Conservation (phyloP, 345 rosid genomes). For the Erodium maritimum region DNA sequence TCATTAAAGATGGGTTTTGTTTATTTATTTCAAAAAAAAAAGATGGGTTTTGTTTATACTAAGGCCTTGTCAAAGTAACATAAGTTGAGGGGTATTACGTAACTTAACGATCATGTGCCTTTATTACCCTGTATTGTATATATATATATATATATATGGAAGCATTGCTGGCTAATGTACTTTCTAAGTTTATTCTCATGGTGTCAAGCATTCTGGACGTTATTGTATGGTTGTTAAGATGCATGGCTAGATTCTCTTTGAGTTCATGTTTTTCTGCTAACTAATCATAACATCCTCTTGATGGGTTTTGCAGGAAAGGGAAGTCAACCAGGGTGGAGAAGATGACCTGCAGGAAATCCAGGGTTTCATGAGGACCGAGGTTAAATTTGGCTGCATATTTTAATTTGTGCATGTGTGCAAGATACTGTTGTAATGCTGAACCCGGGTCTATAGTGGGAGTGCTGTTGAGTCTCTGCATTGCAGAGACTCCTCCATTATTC, state of each 20-base stretch:
- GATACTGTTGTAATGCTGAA: slow-evolving; percentile 17
- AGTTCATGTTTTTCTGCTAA: not conserved
- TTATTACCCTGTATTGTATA: too few species aligned
- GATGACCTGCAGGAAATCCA: slow-evolving; percentile 17
- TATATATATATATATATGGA: too few species aligned
- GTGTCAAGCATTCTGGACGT: not conserved
- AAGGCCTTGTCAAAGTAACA: not conserved
- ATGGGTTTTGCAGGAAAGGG: slow-evolving; percentile 44
- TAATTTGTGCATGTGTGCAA: slow-evolving; percentile 4
- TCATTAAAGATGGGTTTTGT: not conserved
- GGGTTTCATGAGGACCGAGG: slow-evolving; percentile 7
- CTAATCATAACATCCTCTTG: not conserved
- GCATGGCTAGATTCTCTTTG: not conserved
- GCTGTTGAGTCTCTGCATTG: slow-evolving; percentile 7
- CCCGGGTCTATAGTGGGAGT: slow-evolving; percentile 13
- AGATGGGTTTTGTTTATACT: not conserved
- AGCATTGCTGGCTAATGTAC: not conserved
- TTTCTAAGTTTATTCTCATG: not conserved
- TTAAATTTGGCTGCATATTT: slow-evolving; percentile 6
- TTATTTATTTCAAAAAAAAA: too few species aligned
- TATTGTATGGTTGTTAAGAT: not conserved
- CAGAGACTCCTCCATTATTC: too few species aligned
- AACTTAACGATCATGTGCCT: too few species aligned
- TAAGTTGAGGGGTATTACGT: not conserved
- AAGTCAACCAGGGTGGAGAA: slow-evolving; percentile 43